Conservation (phyloP, 768 basidiomycete genomes). For the Calocybe indica region DNA sequence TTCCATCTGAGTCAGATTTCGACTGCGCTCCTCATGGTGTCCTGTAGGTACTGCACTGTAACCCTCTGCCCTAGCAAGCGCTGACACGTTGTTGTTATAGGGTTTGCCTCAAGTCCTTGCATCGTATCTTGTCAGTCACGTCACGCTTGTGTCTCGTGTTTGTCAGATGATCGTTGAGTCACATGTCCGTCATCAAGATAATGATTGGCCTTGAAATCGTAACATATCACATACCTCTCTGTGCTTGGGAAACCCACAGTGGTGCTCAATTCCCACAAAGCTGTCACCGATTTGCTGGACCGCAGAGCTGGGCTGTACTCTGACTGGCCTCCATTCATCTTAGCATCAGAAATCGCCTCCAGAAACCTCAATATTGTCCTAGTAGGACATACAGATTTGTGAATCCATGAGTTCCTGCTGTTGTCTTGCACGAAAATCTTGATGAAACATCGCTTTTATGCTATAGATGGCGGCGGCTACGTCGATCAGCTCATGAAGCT, state of each 20-base stretch:
- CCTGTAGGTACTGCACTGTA: no score
- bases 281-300: constrained; percentile 5
- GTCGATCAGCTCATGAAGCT: background rate
- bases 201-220: no score
- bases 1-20: no score
- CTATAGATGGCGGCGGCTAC: background rate
- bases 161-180: constrained; percentile 1
- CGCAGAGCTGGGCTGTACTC: constrained; percentile 17
- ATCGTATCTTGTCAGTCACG: no score
- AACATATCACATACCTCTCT: constrained; percentile 4
- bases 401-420: background rate
- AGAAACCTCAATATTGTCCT: background rate
- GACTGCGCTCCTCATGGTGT: no score
- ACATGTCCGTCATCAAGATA: no score
- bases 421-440: background rate
- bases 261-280: constrained; percentile 2
- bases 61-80: no score
- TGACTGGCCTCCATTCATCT: constrained; percentile 15
- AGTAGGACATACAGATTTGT: background rate
- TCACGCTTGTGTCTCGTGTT: background rate
- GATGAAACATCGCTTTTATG: no score
- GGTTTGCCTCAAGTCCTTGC: no score
- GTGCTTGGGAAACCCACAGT: constrained; percentile 3
- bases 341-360: background rate
- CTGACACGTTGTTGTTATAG: no score